Evolutionary conservation across 192 early-diverging fungal species (phyloP).

Genomic region (Podochytrium sp.): DNA sequence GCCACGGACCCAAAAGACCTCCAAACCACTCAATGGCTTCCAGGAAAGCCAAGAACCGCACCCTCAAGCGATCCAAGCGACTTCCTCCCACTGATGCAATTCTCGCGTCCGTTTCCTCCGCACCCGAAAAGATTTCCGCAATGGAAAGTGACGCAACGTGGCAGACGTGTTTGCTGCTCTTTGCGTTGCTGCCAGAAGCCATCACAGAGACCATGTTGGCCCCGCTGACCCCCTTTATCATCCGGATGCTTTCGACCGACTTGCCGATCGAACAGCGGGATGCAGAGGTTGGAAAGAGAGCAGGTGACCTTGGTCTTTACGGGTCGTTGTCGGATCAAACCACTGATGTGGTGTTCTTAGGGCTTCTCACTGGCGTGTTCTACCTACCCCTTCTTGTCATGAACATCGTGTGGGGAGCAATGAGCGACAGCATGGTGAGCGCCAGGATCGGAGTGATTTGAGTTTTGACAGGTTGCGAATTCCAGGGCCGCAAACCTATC

Average conservation of each 20-base stretch:
- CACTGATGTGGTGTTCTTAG: slow-evolving; percentile 25
- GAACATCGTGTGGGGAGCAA: slow-evolving; percentile 53
- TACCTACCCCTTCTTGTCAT: slow-evolving; percentile 52
- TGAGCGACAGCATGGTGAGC: slow-evolving; percentile 35
- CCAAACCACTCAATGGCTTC: too few relatives aligned
- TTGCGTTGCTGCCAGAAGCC: slow-evolving; percentile 47
- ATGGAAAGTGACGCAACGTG: neutral
- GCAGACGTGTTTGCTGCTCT: slow-evolving; percentile 38
- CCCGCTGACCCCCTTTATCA: slow-evolving; percentile 52
- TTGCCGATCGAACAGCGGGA: slow-evolving; percentile 9
- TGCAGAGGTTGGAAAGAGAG: neutral
- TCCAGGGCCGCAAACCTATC: slow-evolving; percentile 22
- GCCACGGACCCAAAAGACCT: too few relatives aligned
- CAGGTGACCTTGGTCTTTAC: neutral
- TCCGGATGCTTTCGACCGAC: slow-evolving; percentile 23
- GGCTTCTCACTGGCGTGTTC: slow-evolving; percentile 48
- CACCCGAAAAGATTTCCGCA: too few relatives aligned
- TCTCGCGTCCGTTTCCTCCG: too few relatives aligned
- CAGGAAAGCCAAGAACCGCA: too few relatives aligned
- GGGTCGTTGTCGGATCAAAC: neutral
- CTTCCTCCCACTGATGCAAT: too few relatives aligned
- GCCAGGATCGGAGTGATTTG: neutral
- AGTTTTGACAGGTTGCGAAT: neutral
- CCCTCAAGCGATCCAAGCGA: too few relatives aligned
- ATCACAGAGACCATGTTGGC: slow-evolving; percentile 48